Evolutionary conservation across 2,329 filamentous ascomycete species (phyloP), one percentile per base, ranked within the genome.

Genomic region (Trichoderma sp.): DNA sequence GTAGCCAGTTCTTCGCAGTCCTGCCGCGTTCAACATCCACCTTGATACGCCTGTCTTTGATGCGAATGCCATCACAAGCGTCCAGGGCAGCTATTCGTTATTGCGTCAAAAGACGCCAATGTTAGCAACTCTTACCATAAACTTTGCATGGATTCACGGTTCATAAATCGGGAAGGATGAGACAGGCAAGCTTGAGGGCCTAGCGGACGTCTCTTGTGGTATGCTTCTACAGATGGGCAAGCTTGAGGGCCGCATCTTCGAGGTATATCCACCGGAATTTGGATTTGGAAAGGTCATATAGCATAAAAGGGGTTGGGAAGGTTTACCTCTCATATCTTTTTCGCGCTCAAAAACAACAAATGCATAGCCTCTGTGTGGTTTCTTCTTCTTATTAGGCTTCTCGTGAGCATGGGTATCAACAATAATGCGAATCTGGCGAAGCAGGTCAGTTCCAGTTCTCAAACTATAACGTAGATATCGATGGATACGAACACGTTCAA

Each of bases 251-350:
- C 80, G 76, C 77, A 74, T 80, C 79, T 81, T 73, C 73, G 55
- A 73, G 63, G 63, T 47, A 68, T 59, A 68, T 52, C 57, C 64
- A 68, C 55, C 63, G 49, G 64, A 71, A 47, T 57, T 47, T 35
- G 35, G 68, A 60, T 43, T 43, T 63, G 68, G 59, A 56, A 64
- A 37, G 53, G 37, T 52, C 61, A 61, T 70, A 64, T 49, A 57
- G 62, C 56, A 70, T 43, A 52, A 52, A 40, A 68, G 60, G 58
- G 72, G 82, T 79, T 37, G 61, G 79, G 78, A n/a, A 47, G 79
- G 81, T 81, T 89, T 96, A 97, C 94, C 94, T 93, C 96, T 96
- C 94, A 98, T 97, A 79, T 98, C 96, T 82, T 95, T 94, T 83
- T 98, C 96, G 80, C 93, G 91, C 82, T 98, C 95, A 79, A 95